phyloP scores from a whole-genome alignment of 352 stramenopile species.

The Pythium scleroteichum region DNA sequence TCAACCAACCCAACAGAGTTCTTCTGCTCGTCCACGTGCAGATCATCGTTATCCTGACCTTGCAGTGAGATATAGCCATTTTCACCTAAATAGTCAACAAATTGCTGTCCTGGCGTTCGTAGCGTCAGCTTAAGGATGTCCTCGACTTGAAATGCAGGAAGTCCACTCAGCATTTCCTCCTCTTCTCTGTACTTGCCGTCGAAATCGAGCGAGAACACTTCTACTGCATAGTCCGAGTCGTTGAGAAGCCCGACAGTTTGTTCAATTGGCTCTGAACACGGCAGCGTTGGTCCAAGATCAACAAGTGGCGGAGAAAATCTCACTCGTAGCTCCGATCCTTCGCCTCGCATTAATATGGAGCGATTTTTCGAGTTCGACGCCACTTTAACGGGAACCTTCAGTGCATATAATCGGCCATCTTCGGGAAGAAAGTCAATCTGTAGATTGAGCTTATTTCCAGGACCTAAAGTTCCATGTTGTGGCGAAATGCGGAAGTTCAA shows the following conservation, averaged over 20 bases:
- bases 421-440: slow-evolving; percentile 90
- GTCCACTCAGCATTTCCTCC: slow-evolving; percentile 73
- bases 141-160: slow-evolving; percentile 60
- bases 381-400: slow-evolving; percentile 91
- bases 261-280: slow-evolving; percentile 50
- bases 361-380: slow-evolving; percentile 75
- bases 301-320: slow-evolving; percentile 81
- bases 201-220: slow-evolving; percentile 93
- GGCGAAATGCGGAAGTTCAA: slow-evolving; percentile 82
- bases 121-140: slow-evolving; percentile 76
- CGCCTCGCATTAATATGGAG: slow-evolving; percentile 72
- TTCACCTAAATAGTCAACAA: slow-evolving; percentile 60
- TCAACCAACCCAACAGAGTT: too few species aligned
- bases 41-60: neutral
- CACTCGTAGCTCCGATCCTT: slow-evolving; percentile 79
- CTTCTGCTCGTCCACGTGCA: too few species aligned
- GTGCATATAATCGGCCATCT: slow-evolving; percentile 67
- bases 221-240: slow-evolving; percentile 85
- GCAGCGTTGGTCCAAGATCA: slow-evolving; percentile 88
- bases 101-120: slow-evolving; percentile 55
- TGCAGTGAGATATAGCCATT: slow-evolving; percentile 35
- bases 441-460: slow-evolving; percentile 83
- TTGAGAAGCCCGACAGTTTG: slow-evolving; percentile 82
- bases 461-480: slow-evolving; percentile 65
- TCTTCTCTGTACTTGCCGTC: slow-evolving; percentile 82